Conservation (phyloP, 2,329 filamentous ascomycete genomes). For the Sclerotinia glacialis region DNA sequence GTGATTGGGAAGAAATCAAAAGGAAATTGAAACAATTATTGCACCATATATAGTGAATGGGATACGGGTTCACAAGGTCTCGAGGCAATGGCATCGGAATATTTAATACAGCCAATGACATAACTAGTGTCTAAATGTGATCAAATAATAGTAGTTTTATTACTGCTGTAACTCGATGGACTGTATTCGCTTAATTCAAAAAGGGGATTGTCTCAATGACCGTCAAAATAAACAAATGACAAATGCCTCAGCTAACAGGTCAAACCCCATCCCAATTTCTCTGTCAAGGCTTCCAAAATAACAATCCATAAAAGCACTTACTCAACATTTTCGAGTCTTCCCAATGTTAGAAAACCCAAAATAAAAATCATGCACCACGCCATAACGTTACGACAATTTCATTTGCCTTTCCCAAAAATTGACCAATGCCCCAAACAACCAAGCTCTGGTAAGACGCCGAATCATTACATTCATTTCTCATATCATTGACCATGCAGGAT, state of each 20-base stretch:
- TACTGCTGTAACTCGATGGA: neutral
- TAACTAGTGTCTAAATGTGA: neutral
- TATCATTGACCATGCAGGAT: neutral
- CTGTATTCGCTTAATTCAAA: neutral
- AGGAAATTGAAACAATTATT: neutral
- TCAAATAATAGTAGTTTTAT: neutral
- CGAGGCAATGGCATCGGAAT: neutral
- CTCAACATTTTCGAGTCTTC: constrained; percentile 15
- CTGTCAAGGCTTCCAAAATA: too few species aligned
- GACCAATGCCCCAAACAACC: constrained; percentile 17
- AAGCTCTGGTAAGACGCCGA: constrained; percentile 19
- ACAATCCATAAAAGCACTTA: neutral
- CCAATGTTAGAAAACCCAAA: neutral
- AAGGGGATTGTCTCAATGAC: neutral
- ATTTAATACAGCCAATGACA: neutral
- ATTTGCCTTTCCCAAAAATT: neutral
- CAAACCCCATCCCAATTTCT: neutral
- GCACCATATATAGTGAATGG: constrained; percentile 7
- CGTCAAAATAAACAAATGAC: neutral
- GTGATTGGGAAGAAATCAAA: neutral
- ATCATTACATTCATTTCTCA: constrained; percentile 20
- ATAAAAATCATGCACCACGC: constrained; percentile 14
- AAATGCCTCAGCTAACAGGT: neutral
- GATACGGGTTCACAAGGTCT: neutral
- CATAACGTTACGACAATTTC: constrained; percentile 1